These are phyloP conservation scores for Hericium alpestre DNA, from an alignment of 768 basidiomycete genomes.

Conservation along the genomic window DNA sequence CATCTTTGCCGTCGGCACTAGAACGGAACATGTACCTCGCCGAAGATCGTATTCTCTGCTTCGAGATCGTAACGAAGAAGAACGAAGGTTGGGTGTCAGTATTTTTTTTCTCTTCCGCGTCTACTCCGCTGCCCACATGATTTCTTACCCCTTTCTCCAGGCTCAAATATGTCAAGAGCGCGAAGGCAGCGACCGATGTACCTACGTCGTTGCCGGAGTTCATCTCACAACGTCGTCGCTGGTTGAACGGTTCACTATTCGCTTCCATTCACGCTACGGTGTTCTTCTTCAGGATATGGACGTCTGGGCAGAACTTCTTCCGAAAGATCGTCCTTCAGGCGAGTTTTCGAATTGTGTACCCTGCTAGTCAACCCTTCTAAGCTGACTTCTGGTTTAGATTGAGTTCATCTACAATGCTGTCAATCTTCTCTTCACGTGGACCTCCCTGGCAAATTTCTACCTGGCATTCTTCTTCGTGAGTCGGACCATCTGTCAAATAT, in stretches of 20 bases:
- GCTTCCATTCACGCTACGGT: slow-evolving; percentile 88
- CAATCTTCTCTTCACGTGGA: slow-evolving; percentile 91
- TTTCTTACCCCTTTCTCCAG: slow-evolving; percentile 22
- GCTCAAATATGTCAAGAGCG: slow-evolving; percentile 83
- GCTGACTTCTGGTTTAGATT: slow-evolving; percentile 29
- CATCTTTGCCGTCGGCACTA: slow-evolving; percentile 7
- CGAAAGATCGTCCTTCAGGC: slow-evolving; percentile 66
- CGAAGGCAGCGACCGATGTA: slow-evolving; percentile 93
- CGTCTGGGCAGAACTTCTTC: slow-evolving; percentile 82
- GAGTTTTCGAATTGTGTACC: background rate
- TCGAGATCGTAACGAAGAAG: slow-evolving; percentile 89
- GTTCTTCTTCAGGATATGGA: slow-evolving; percentile 82
- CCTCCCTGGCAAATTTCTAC: slow-evolving; percentile 86
- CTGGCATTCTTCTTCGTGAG: slow-evolving; percentile 88
- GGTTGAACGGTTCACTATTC: slow-evolving; percentile 84
- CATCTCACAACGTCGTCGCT: slow-evolving; percentile 87
- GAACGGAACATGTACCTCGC: slow-evolving; percentile 90
- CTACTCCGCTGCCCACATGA: background rate
- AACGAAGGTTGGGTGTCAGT: slow-evolving; percentile 71
- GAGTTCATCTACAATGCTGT: slow-evolving; percentile 89
- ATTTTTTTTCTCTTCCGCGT: background rate
- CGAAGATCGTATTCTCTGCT: slow-evolving; percentile 85
- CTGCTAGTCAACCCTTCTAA: background rate
- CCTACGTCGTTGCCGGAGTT: slow-evolving; percentile 88
- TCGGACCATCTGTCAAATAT: slow-evolving; percentile 15